Base-by-base conservation (phyloP, 2,329 filamentous ascomycete species). In the Colletotrichum neosansevieriae region DNA sequence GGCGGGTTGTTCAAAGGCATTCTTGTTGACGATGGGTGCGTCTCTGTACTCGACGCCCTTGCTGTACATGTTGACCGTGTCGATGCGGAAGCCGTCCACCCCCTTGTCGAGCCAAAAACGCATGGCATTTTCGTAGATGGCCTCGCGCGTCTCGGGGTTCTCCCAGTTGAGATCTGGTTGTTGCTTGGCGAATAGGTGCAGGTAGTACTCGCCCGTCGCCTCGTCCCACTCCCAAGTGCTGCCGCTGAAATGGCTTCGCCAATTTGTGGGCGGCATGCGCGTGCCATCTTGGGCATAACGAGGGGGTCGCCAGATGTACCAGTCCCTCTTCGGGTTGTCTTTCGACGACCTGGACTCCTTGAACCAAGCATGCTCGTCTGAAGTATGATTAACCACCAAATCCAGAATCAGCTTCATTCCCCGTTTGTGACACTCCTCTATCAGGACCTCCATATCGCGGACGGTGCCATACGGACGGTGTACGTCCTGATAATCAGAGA, bases 151-250 rank as follows among this genome's bases (percentile, higher is more conserved):
- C 10, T 86, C 87, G 0, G 84, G 83, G 65, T 91, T 92, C 74
- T 94, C 91, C 92, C 92, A 96, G 79, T 96, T 96, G n/a, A 96
- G 83, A 73, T 96, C 93, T 0, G 93, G 93, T 76, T 95, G 93
- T 71, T 92, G 88, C 5, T 86, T 86, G 6, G 90, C 89, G 76
- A 93, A 97, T 11, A 96, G 84, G 70, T 92, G 89, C 0, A 94
- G 86, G 74, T 93, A 94, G 77, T 93, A 94, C 78, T 94, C 91
- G 54, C 85, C 83, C 0, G 91, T 93, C n/a, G 79, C 76, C 71
- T 92, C 88, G 73, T 94, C 92, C 82, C 88, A 94, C 67, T 89
- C 82, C 92, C 91, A 93, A 0, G 85, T 88, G 60, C 86, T 86
- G 15, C 85, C 86, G 36, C 84, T 85, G 71, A 89, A 92, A 79